Base-by-base conservation (phyloP, 257 asterid genomes). In the Salvia hispanica region DNA sequence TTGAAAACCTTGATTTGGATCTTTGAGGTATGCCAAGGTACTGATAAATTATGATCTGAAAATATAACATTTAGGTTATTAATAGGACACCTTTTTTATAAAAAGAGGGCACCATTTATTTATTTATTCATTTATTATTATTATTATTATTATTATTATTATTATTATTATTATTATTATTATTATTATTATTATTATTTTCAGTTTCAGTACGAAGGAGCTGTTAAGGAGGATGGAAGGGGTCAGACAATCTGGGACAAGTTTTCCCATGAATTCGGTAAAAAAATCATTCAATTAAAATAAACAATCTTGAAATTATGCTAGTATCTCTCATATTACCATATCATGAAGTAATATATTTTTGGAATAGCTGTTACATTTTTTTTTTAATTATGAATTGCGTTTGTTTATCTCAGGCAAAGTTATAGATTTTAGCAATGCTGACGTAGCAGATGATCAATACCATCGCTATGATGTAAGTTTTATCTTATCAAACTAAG, bases 401-500 rank as follows among this genome's bases (percentile, higher is more conserved):
- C 2, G 9, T 31, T 33, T 51, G n/a, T 25, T 50, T 9, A 15
- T 54, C 4, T 15, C 79, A 92, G 96, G 98, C 9, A 92, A 83
- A 72, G 81, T 93, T n/a, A 0, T 72, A 21, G 98, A 93, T 80
- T 77, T 74, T 43, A 88, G 92, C 83, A 88, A 85, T 36, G 97
- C 95, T 0, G 98, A 90, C 60, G 88, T 88, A 36, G 92, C 98
- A 0, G 81, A 60, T 63, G 84, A 93, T 77, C 98, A 90, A n/a
- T 93, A 88, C 79, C 94, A 90, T 62, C 81, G 25, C 4, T 92
- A 84, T 58, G 42, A 47, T 5, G 98, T 90, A 83, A 76, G 87
- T 6, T 48, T 33, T 34, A 6, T 18, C 2, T 11, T n/a, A 18
- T 2, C 11, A 4, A 4, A 33, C 61, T 3, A 25, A 34, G 4